Conservation (phyloP, 2,329 filamentous ascomycete genomes). For the Pseudogymnoascus sp. region DNA sequence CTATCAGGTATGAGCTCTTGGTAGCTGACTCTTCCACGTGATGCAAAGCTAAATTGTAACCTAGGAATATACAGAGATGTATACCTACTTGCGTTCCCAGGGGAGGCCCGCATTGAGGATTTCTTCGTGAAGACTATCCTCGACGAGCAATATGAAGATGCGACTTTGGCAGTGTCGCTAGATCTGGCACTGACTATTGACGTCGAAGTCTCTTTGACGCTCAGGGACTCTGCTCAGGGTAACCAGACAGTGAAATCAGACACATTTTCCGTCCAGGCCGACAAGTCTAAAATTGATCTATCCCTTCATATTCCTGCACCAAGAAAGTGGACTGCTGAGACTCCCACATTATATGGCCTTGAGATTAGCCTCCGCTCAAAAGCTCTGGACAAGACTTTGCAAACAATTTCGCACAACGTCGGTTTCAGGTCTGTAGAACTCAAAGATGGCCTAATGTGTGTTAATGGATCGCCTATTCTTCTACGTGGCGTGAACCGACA, state of each 20-base stretch:
- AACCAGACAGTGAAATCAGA: neutral
- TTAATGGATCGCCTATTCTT: slow-evolving; percentile 55
- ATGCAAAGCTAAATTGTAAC: neutral
- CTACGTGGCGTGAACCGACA: slow-evolving; percentile 62
- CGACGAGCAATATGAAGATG: slow-evolving; percentile 43
- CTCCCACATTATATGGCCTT: slow-evolving; percentile 52
- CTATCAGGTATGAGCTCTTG: slow-evolving; percentile 41
- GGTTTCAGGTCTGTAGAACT: slow-evolving; percentile 60
- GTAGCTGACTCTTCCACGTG: neutral
- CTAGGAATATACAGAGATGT: slow-evolving; percentile 60
- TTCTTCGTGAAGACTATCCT: slow-evolving; percentile 49
- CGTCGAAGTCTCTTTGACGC: slow-evolving; percentile 20
- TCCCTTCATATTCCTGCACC: slow-evolving; percentile 39
- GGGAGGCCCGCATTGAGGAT: slow-evolving; percentile 45
- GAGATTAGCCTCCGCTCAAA: slow-evolving; percentile 38
- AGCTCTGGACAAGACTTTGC: slow-evolving; percentile 20
- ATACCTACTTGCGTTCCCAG: slow-evolving; percentile 50
- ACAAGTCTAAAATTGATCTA: neutral
- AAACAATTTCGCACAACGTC: slow-evolving; percentile 36
- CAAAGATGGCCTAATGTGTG: slow-evolving; percentile 49
- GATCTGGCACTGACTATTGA: slow-evolving; percentile 38
- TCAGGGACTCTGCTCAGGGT: slow-evolving; percentile 17
- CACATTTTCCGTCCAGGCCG: slow-evolving; percentile 3
- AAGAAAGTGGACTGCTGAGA: slow-evolving; percentile 62
- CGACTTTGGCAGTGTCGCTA: slow-evolving; percentile 37